These are phyloP conservation scores for Pilaira anomala DNA, from an alignment of 192 early-diverging fungal species.

Conservation along the genomic window DNA sequence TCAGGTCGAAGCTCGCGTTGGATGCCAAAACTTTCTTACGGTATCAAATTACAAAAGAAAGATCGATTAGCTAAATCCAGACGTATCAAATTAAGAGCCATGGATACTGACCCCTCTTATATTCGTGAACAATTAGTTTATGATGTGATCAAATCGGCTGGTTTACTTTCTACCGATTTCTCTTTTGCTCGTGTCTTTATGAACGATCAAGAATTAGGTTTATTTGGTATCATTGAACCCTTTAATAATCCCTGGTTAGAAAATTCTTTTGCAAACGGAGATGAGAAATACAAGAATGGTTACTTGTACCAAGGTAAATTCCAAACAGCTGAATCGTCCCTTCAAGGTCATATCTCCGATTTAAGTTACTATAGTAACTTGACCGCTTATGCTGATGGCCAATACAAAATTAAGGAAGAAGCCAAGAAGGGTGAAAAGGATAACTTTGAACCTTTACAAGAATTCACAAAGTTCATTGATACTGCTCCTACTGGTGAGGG, in stretches of 20 bases:
- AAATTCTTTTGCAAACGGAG: constrained; percentile 34
- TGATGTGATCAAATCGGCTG: constrained; percentile 16
- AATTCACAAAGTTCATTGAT: constrained; percentile 29
- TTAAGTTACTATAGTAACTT: constrained; percentile 4
- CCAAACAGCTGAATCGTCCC: background rate
- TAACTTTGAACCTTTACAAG: constrained; percentile 12
- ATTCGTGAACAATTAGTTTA: constrained; percentile 31
- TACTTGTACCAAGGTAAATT: constrained; percentile 20
- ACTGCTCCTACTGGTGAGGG: constrained; percentile 14
- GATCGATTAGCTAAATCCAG: constrained; percentile 13
- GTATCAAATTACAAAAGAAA: constrained; percentile 21
- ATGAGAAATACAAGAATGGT: constrained; percentile 25
- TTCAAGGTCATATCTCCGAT: background rate
- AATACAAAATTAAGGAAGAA: constrained; percentile 18
- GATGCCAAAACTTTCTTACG: constrained; percentile 26
- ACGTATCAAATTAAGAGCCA: constrained; percentile 23
- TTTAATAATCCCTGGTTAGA: constrained; percentile 42
- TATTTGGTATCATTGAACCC: constrained; percentile 44
- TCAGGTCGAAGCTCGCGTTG: constrained; percentile 28
- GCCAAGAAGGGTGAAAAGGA: background rate
- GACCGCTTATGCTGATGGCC: constrained; percentile 13
- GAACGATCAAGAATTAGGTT: constrained; percentile 37
- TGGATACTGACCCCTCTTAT: constrained; percentile 30
- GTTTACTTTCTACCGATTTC: constrained; percentile 12
- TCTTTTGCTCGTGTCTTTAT: constrained; percentile 34